Conservation (phyloP, 2,329 filamentous ascomycete genomes). For the Fusarium domesticum region DNA sequence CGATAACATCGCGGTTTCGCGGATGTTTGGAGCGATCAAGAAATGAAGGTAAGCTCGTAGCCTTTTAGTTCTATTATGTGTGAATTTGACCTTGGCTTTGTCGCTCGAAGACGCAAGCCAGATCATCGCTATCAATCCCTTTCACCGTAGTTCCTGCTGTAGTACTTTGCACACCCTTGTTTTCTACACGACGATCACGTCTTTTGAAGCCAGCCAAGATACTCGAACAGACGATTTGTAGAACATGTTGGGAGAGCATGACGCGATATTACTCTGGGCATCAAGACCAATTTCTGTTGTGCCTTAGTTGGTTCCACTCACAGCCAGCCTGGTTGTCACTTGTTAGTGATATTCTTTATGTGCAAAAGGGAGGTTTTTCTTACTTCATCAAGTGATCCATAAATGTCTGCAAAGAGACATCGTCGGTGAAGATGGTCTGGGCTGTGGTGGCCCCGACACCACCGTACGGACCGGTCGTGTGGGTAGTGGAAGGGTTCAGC, state of each 20-base stretch:
- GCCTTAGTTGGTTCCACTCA: slow-evolving; percentile 58
- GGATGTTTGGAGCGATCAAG: not conserved
- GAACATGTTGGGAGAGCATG: not conserved
- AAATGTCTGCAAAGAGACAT: slow-evolving; percentile 96
- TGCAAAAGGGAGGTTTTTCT: slow-evolving; percentile 33
- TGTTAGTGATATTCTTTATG: slow-evolving; percentile 12
- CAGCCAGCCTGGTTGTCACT: slow-evolving; percentile 49
- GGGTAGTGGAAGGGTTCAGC: slow-evolving; percentile 94
- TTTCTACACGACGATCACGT: not conserved
- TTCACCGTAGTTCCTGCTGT: not conserved
- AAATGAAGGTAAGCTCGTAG: not conserved
- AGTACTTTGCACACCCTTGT: not conserved
- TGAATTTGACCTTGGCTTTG: not conserved
- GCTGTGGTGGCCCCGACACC: slow-evolving; percentile 81
- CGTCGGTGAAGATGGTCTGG: slow-evolving; percentile 98
- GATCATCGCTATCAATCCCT: not conserved
- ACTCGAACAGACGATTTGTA: not conserved
- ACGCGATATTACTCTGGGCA: not conserved
- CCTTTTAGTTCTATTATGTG: not conserved
- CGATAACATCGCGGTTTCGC: not conserved
- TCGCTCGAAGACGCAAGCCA: not conserved
- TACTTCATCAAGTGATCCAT: slow-evolving; percentile 99
- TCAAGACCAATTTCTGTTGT: not conserved
- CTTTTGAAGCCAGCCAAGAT: not conserved
- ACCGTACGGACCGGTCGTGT: slow-evolving; percentile 89